Evolutionary conservation across 208 protist genomes (phyloP), one percentile per base, ranked within the genome.

Genomic region (Trypanosoma mega): DNA sequence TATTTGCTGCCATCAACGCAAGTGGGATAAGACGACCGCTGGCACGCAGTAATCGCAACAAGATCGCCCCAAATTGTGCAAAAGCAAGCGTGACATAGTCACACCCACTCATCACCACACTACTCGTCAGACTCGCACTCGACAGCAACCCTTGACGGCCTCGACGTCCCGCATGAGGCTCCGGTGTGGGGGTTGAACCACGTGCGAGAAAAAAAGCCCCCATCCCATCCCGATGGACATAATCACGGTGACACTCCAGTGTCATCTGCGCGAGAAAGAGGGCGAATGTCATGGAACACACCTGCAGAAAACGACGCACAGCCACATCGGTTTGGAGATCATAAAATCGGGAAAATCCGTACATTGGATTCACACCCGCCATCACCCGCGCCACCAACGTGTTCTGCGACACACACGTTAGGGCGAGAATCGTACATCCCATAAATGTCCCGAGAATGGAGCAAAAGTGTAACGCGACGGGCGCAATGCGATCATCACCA

Each of bases 261-360:
- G 48, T 46, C 24, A 61, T 69, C 11, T 56, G 51, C 4, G 63
- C 52, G 26, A 69, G 47, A 36, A 52, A 60, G n/a, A 69, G 54
- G 23, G 63, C 48, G 6, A 53, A n/a, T 31, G 50, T 56, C 52
- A 69, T 50, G n/a, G 55, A 26, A 26, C 18, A 57, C 26, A 69
- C 23, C 44, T 69, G 63, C 24, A 69, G 8, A 62, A 57, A 54
- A 6, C 46, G 52, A 45, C 39, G 21, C 16, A 69, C 37, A 29
- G 63, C 53, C n/a, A 69, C 43, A 34, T 57, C 52, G 14, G 44
- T 12, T 34, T 36, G 18, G 12, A 52, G 36, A 24, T 69, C 21
- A 26, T 57, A 69, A 2, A 69, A 21, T 26, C 43, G 51, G 2
- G 51, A 29, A 23, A 69, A n/a, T 18, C 63, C 63, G 31, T 61